Conservation (phyloP, 202 grass and related monocot genomes). For the Schoenoplectus triqueter region DNA sequence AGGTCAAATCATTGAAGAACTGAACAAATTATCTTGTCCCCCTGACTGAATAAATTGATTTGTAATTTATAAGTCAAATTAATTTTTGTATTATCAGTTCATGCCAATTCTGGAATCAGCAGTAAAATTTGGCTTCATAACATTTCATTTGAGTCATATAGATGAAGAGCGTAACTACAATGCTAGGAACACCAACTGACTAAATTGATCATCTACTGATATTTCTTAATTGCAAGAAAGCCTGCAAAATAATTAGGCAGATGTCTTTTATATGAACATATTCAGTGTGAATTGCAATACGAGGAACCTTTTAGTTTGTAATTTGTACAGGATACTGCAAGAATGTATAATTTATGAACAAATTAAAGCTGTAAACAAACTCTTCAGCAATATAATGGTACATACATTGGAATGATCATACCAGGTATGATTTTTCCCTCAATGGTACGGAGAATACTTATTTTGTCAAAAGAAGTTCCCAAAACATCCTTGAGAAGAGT, state of each 20-base stretch:
- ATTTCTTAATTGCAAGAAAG: neutral
- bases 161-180: neutral
- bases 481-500: conserved; percentile 55
- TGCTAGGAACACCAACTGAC: no score
- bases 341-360: neutral
- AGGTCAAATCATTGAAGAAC: neutral
- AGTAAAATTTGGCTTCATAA: neutral
- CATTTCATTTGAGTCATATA: neutral
- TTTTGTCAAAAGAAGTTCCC: conserved; percentile 50
- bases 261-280: neutral
- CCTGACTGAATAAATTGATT: neutral
- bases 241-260: neutral
- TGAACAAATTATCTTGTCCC: neutral
- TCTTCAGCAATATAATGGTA: neutral
- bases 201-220: no score
- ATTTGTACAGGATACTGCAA: neutral
- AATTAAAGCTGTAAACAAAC: neutral
- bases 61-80: neutral
- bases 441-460: conserved; percentile 49
- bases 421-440: conserved; percentile 76
- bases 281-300: neutral
- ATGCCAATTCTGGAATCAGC: neutral
- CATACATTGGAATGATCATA: conserved; percentile 27
- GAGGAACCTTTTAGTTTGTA: neutral
- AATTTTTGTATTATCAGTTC: neutral